phyloP scores from a whole-genome alignment of 108 stramenopile genomes.

The Aureococcus anophagefferens region DNA sequence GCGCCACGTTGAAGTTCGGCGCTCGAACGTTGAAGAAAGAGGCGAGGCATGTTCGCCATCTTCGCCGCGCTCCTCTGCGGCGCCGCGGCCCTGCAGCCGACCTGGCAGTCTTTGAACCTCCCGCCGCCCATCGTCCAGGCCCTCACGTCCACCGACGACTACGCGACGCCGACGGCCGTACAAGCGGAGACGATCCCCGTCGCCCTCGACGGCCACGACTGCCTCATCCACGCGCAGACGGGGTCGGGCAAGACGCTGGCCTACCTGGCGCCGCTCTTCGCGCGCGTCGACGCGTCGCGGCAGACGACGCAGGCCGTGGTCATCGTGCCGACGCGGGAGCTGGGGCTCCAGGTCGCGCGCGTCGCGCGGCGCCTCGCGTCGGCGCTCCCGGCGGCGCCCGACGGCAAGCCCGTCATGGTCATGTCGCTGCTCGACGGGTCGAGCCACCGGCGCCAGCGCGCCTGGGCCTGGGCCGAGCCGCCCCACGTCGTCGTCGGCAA shows the following conservation, averaged over 20 bases:
- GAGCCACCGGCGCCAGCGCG: conserved; percentile 58
- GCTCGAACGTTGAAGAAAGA: too few relatives aligned
- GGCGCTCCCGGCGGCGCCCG: conserved; percentile 3
- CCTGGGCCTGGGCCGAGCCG: conserved; percentile 87
- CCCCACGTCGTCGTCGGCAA: conserved; percentile 78
- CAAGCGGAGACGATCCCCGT: neutral
- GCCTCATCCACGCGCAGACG: conserved; percentile 64
- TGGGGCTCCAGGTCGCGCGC: conserved; percentile 64
- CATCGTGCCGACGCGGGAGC: conserved; percentile 79
- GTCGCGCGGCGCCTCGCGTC: conserved; percentile 33
- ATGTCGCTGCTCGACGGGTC: conserved; percentile 86
- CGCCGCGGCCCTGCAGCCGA: too few relatives aligned
- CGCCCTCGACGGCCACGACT: conserved; percentile 9
- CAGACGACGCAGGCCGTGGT: conserved; percentile 46
- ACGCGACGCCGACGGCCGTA: neutral
- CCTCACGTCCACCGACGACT: too few relatives aligned
- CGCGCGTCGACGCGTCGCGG: neutral
- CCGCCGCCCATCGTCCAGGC: too few relatives aligned
- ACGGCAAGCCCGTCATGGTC: conserved; percentile 44
- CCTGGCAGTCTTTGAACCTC: too few relatives aligned
- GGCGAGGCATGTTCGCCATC: too few relatives aligned
- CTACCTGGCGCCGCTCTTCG: conserved; percentile 55
- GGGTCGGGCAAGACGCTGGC: conserved; percentile 73
- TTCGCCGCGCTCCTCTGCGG: too few relatives aligned
- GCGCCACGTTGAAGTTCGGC: too few relatives aligned